These are phyloP conservation scores for Nematodospora anomalae DNA, from an alignment of 1,139 yeast species.

Conservation along the genomic window DNA sequence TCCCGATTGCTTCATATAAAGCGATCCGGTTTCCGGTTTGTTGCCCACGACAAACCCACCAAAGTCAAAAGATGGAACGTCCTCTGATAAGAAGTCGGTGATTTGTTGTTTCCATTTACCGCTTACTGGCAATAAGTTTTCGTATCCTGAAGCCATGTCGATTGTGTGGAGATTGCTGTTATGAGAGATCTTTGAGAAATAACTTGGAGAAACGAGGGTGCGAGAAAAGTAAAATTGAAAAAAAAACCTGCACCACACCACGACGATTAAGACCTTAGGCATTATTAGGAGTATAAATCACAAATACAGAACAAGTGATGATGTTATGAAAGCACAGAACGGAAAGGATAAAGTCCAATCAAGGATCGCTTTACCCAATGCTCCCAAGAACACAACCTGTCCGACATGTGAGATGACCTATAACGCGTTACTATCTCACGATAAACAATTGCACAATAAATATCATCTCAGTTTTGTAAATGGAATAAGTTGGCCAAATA, in stretches of 20 bases:
- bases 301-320: background rate
- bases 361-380: slow-evolving; percentile 14
- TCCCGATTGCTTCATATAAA: slow-evolving; percentile 80
- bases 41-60: slow-evolving; percentile 96
- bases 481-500: slow-evolving; percentile 48
- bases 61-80: slow-evolving; percentile 89
- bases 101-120: slow-evolving; percentile 82
- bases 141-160: slow-evolving; percentile 30
- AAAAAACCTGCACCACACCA: slow-evolving; percentile 3
- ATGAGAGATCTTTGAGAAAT: background rate
- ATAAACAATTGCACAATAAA: slow-evolving; percentile 46
- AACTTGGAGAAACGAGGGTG: slow-evolving; percentile 1
- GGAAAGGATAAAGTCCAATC: slow-evolving; percentile 17
- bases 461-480: slow-evolving; percentile 47
- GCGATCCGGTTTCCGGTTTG: slow-evolving; percentile 65
- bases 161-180: background rate
- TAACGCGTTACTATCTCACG: slow-evolving; percentile 42
- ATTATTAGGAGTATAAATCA: background rate
- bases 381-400: slow-evolving; percentile 37
- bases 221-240: background rate
- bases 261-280: background rate
- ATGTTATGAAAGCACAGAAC: slow-evolving; percentile 3
- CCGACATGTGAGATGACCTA: slow-evolving; percentile 62
- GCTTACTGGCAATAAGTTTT: slow-evolving; percentile 66
- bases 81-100: slow-evolving; percentile 76